phyloP scores from a whole-genome alignment of 805 yeast genomes.

The Pichia ethanolica region DNA sequence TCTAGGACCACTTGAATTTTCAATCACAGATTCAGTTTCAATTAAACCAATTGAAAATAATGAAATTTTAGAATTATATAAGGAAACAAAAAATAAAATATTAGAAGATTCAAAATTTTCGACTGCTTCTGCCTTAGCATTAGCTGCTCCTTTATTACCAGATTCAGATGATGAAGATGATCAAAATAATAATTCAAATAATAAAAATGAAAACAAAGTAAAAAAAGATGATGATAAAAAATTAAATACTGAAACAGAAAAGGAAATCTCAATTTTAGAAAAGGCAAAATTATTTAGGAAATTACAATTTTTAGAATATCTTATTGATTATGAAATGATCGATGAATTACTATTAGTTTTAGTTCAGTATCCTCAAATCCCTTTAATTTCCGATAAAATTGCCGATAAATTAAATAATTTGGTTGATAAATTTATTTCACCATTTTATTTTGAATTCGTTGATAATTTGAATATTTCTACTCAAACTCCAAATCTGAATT shows the following conservation, averaged over 20 bases:
- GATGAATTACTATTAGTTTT: slow-evolving; percentile 56
- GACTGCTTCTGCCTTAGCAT: slow-evolving; percentile 69
- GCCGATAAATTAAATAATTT: slow-evolving; percentile 42
- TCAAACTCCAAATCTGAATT: background rate
- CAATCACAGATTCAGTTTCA: slow-evolving; percentile 11
- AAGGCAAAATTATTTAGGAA: slow-evolving; percentile 27
- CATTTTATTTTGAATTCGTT: slow-evolving; percentile 32
- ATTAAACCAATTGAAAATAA: slow-evolving; percentile 12
- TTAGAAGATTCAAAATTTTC: slow-evolving; percentile 55
- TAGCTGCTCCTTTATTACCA: slow-evolving; percentile 76
- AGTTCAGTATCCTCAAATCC: slow-evolving; percentile 53
- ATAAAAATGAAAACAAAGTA: too few relatives aligned
- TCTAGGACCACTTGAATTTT: slow-evolving; percentile 39
- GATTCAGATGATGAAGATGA: slow-evolving; percentile 50
- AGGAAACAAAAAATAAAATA: slow-evolving; percentile 37
- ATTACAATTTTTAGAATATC: slow-evolving; percentile 40
- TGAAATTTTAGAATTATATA: slow-evolving; percentile 37
- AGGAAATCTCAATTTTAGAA: slow-evolving; percentile 10
- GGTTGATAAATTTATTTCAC: slow-evolving; percentile 40
- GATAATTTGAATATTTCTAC: slow-evolving; percentile 8
- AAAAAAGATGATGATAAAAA: background rate
- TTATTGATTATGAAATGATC: slow-evolving; percentile 53
- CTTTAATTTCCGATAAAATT: slow-evolving; percentile 44
- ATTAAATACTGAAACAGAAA: background rate
- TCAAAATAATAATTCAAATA: background rate